phyloP scores from a whole-genome alignment of 2,329 filamentous ascomycete species.

The Dryadomyces sulphureus region DNA sequence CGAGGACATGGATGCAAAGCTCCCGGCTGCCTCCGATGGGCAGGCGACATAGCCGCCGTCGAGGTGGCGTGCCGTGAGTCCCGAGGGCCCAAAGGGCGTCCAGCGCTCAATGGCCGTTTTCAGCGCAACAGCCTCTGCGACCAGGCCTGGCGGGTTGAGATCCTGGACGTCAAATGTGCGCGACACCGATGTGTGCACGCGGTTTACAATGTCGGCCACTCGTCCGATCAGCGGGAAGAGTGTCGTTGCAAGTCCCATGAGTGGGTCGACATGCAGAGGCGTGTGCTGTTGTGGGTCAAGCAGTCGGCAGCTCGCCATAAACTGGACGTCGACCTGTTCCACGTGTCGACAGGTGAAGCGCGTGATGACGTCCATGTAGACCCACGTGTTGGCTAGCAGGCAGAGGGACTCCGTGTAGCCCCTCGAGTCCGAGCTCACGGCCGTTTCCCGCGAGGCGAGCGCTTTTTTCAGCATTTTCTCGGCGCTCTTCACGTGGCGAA shows the following conservation, averaged over 20 bases:
- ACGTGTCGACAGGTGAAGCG: slow-evolving; percentile 3
- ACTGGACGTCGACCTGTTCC: not conserved
- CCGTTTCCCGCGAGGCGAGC: not conserved
- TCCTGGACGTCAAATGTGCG: not conserved
- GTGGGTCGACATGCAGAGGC: not conserved
- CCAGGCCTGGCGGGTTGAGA: slow-evolving; percentile 2
- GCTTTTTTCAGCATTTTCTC: not conserved
- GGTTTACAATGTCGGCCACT: slow-evolving; percentile 3
- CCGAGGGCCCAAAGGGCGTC: not conserved
- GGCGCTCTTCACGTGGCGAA: slow-evolving; percentile 2
- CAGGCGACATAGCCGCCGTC: not conserved
- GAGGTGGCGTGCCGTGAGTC: not conserved
- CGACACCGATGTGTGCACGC: not conserved
- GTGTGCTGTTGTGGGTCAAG: not conserved
- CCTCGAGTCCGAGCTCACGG: not conserved
- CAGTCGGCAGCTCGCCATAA: not conserved
- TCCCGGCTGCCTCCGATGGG: not conserved
- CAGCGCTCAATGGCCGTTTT: slow-evolving; percentile 1
- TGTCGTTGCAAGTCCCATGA: slow-evolving; percentile 1
- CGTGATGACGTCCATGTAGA: slow-evolving; percentile 6
- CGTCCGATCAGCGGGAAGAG: slow-evolving; percentile 3
- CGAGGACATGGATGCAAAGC: not conserved
- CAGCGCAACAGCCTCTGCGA: slow-evolving; percentile 3
- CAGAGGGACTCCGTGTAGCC: not conserved
- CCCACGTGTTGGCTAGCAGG: slow-evolving; percentile 3